Conservation (phyloP, 768 basidiomycete genomes). For the Coprinellus micaceus region DNA sequence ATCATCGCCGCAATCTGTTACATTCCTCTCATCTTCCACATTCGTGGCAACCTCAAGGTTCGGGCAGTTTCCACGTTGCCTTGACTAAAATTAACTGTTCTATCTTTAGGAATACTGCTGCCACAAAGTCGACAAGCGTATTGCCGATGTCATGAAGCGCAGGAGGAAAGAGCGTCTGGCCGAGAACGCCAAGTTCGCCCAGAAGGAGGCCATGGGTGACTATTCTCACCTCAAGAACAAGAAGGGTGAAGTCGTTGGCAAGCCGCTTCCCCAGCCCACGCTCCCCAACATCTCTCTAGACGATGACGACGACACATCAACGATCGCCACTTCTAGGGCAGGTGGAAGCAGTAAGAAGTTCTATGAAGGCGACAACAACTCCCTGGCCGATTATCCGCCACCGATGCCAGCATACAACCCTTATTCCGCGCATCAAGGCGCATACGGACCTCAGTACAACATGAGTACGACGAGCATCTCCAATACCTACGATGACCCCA, state of each 20-base stretch:
- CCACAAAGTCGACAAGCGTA: constrained; percentile 99
- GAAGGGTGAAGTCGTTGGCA: constrained; percentile 79
- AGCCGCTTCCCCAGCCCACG: constrained; percentile 88
- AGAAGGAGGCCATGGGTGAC: constrained; percentile 90
- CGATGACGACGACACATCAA: constrained; percentile 64
- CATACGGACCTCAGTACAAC: constrained; percentile 52
- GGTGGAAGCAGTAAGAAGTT: constrained; percentile 55
- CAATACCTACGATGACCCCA: constrained; percentile 41
- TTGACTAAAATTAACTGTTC: not conserved
- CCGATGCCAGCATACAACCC: constrained; percentile 78
- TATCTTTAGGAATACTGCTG: constrained; percentile 85
- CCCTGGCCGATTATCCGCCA: constrained; percentile 49
- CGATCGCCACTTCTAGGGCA: constrained; percentile 52
- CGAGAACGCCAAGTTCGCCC: constrained; percentile 76
- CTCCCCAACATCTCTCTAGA: constrained; percentile 89
- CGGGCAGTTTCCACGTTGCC: constrained; percentile 7
- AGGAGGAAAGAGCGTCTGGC: constrained; percentile 82
- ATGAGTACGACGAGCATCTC: constrained; percentile 53
- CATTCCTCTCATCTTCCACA: constrained; percentile 91
- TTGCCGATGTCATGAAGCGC: constrained; percentile 88
- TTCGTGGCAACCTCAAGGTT: constrained; percentile 95
- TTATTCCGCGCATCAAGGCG: constrained; percentile 54
- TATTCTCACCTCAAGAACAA: constrained; percentile 90
- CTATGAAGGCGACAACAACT: constrained; percentile 52
- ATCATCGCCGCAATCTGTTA: constrained; percentile 85